Evolutionary conservation across 2,329 filamentous ascomycete genomes (phyloP), one percentile per base, ranked within the genome.

Genomic region (Fusarium multiceps): DNA sequence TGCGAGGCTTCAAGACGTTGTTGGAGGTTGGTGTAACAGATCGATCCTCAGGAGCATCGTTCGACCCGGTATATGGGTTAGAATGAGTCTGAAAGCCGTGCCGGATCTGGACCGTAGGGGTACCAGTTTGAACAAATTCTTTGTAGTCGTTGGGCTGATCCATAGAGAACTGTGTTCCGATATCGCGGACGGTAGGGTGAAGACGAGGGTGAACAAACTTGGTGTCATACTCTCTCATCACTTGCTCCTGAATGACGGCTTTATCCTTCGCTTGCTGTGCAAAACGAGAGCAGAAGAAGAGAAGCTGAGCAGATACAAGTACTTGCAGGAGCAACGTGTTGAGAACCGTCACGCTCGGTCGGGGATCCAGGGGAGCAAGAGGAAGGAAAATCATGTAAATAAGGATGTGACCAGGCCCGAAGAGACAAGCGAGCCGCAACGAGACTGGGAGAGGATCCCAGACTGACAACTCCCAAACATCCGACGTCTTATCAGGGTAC

Each of bases 381-480:
- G 96, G 97, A 3, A 99, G 86, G 73, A 95, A 94, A 32, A 97
- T 86, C 85, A 91, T 91, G 81, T 99, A 97, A 28, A 98, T 87
- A 49, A 97, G 82, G n/a, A 97, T 88, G 80, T 99, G 97, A 0
- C 93, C 92, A 0, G 96, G 96, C 74, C 94, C 97, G 82, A 99
- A 98, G 42, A 96, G 84, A 74, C 93, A 96, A 77, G 98, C 94
- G 4, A 98, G 83, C 40, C 90, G 89, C 55, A 98, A 82, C 47
- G 90, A 93, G 37, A 97, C 86, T 4, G 94, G 93, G 48, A 95
- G 87, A 34, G 97, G 96, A 78, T 98, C 94, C 96, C 96, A 99
- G 9, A 98, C 87, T 3, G 91, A 88, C 51, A 99, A 82, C 80
- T 99, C 94, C 96, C 96, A 99, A 12, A 99, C 96, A 79, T 99